Evolutionary conservation across 192 early-diverging fungal genomes (phyloP), one percentile per base, ranked within the genome.

Genomic region (Entomortierella chlamydospora): DNA sequence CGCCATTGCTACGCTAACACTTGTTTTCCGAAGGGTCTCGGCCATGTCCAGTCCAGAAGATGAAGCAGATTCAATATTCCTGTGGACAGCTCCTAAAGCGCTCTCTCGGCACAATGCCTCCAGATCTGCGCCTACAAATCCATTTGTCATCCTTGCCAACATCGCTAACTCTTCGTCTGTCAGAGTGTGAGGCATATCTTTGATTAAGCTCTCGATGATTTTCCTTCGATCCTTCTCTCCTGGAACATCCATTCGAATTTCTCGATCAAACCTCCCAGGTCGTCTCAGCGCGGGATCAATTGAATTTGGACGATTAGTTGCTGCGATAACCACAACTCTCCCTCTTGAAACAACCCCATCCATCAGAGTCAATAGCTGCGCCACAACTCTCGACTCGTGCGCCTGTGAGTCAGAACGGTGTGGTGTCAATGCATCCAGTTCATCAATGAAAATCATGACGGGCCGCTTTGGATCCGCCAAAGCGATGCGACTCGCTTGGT

Each of bases 91-190:
- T 34, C 64, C 52, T 26, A 90, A 68, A 1, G 92, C 91, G 17
- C 95, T 93, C 82, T 97, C 97, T 8, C 94, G 88, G 49, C 93
- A 92, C 1, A 99, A 62, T 0, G 95, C 89, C 0, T 88, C 85
- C 45, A 99, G 82, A 86, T 99, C 98, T 0, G 98, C 96, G 47
- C 93, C 96, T 8, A 99, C 97, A 80, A 93, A 99, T 2, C 97
- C 97, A 77, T 94, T 94, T 8, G 96, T 97, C 57, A 83, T 68
- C 37, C 82, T 66, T 0, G 92, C 91, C 37, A 94, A 58, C 12
- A 43, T 58, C 15, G 34, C 69, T 55, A 79, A 20, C 18, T 79
- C 76, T 9, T 60, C 29, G 4, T 64, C 50, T 17, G 49, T 56
- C 15, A 79, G 34, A 1, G 41, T 50, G 42, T 79, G 76, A 2